Evolutionary conservation across 2,329 filamentous ascomycete genomes (phyloP), one percentile per base, ranked within the genome.

Genomic region (Myrmaecium sp.): DNA sequence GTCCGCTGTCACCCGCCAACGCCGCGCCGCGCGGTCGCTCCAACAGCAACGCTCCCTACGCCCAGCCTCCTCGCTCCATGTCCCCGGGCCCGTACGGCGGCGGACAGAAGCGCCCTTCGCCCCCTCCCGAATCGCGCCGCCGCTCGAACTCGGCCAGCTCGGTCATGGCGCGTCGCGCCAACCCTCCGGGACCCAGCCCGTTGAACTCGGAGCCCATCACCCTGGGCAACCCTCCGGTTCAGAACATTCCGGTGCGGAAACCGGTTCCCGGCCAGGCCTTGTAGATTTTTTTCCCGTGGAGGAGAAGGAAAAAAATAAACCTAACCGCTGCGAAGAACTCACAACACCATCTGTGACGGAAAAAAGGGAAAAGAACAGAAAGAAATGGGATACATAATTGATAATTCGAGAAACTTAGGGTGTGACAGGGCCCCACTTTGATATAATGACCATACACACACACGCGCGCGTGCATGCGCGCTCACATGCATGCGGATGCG

Each of bases 251-350:
- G 5, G 35, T 40, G 17, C 47, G 57, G 37, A 62, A 62, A 43
- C 57, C 58, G 14, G 51, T 62, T 13, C 57, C 57, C 13, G 58
- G 58, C 21, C 50, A 53, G 44, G 57, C 57, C 13, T 37, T 58
- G 32, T 60, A 42, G 37, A 14, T n/a, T 20, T 20, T 20, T n/a
- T n/a, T n/a, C n/a, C n/a, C n/a, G n/a, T n/a, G n/a, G n/a, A n/a
- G n/a, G n/a, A n/a, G n/a, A n/a, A n/a, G n/a, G n/a, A n/a, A n/a
- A n/a, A n/a, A n/a, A n/a, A n/a, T n/a, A n/a, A n/a, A n/a, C n/a
- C n/a, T n/a, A n/a, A n/a, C n/a, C n/a, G n/a, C n/a, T n/a, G n/a
- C n/a, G n/a, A n/a, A n/a, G n/a, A n/a, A n/a, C n/a, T n/a, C n/a
- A n/a, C n/a, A n/a, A n/a, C n/a, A n/a, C n/a, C n/a, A n/a, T n/a